These are phyloP conservation scores for Achlya hypogyna DNA, from an alignment of 352 stramenopile genomes.

Conservation along the genomic window DNA sequence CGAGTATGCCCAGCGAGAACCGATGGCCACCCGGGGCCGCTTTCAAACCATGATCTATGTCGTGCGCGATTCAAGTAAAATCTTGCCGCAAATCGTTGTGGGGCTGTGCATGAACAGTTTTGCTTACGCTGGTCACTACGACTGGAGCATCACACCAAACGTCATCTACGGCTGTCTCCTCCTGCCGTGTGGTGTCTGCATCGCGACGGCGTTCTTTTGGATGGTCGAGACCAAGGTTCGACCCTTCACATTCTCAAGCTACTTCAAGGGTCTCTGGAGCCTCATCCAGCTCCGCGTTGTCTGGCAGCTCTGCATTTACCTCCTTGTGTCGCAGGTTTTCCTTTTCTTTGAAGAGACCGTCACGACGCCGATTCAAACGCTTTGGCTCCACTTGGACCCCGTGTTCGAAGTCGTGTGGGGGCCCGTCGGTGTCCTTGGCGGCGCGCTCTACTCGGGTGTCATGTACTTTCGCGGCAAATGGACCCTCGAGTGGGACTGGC, in stretches of 20 bases:
- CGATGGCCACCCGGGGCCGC: constrained; percentile 33
- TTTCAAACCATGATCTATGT: constrained; percentile 53
- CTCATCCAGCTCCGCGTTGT: constrained; percentile 52
- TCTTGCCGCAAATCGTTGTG: constrained; percentile 34
- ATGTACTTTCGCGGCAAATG: constrained; percentile 34
- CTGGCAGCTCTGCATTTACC: constrained; percentile 50
- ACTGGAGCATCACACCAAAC: constrained; percentile 36
- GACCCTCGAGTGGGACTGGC: constrained; percentile 50
- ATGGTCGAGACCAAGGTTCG: constrained; percentile 24
- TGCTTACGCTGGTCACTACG: constrained; percentile 45
- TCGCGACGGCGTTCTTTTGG: constrained; percentile 27
- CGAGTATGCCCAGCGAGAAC: constrained; percentile 59
- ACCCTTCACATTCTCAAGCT: constrained; percentile 22
- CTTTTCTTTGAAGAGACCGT: constrained; percentile 52
- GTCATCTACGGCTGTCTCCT: constrained; percentile 1
- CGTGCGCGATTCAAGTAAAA: constrained; percentile 38
- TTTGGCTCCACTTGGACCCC: constrained; percentile 61
- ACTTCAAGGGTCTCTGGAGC: constrained; percentile 42
- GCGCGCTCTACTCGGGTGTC: constrained; percentile 35
- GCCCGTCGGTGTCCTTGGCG: constrained; percentile 42
- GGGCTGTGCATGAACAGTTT: constrained; percentile 40
- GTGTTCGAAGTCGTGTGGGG: constrained; percentile 50
- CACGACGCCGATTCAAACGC: constrained; percentile 37
- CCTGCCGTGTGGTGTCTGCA: constrained; percentile 35
- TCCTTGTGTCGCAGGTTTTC: constrained; percentile 50